phyloP scores from a whole-genome alignment of 2,329 filamentous ascomycete species.

The Boeremia exigua region DNA sequence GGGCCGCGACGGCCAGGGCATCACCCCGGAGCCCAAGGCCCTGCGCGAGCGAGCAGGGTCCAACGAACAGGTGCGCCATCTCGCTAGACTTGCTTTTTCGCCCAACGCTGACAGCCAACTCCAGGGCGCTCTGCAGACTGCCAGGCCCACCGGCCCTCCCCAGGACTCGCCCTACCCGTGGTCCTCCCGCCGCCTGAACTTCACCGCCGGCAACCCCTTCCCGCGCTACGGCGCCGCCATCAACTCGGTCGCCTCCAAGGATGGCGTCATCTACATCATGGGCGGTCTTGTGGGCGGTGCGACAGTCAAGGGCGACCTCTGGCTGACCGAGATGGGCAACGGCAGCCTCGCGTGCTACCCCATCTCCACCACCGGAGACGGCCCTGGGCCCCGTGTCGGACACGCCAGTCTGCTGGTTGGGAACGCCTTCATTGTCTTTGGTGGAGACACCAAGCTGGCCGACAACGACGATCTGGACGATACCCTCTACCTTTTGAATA shows the following conservation, averaged over 20 bases:
- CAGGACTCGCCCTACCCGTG: conserved; percentile 91
- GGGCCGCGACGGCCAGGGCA: conserved; percentile 59
- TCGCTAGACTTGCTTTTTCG: no score
- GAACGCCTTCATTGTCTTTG: conserved; percentile 98
- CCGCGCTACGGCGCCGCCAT: conserved; percentile 96
- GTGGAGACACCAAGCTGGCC: conserved; percentile 96
- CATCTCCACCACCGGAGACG: conserved; percentile 88
- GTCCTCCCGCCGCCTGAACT: conserved; percentile 88
- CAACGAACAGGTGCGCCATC: conserved; percentile 58
- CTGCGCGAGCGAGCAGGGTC: conserved; percentile 63
- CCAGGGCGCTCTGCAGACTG: conserved; percentile 25
- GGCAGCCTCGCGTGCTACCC: conserved; percentile 89
- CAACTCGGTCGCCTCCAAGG: conserved; percentile 90
- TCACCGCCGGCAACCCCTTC: conserved; percentile 88
- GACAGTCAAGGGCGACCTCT: conserved; percentile 94
- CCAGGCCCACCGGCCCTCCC: conserved; percentile 50
- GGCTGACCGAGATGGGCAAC: conserved; percentile 90
- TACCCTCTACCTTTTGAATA: conserved; percentile 95
- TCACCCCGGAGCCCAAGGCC: conserved; percentile 69
- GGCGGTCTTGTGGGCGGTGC: conserved; percentile 93
- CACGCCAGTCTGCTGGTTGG: conserved; percentile 93
- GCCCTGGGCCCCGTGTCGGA: conserved; percentile 91
- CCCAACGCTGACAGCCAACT: conserved; percentile 18
- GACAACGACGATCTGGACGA: conserved; percentile 91
- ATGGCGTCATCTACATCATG: conserved; percentile 98